Evolutionary conservation across 1,284 basidiomycete species (phyloP), one percentile per base, ranked within the genome.

Genomic region (Marasmius tenuissimus): DNA sequence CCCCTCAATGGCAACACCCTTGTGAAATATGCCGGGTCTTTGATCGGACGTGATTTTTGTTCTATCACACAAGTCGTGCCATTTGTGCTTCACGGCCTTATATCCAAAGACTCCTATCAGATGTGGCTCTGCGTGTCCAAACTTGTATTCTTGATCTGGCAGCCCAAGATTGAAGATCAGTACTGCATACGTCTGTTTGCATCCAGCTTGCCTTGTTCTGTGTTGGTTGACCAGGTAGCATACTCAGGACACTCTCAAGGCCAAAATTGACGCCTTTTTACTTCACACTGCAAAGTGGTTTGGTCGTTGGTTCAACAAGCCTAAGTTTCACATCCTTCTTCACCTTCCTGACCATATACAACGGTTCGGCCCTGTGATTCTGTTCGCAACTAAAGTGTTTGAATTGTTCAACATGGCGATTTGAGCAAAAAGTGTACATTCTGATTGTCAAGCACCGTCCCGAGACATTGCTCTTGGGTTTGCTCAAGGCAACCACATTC

Each of bases 391-490:
- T 0, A 78, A 83, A 57, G 69, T 61, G 0, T 83, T 81, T 62
- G 79, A 83, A 64, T 80, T 75, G 0, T 81, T 73, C 70, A 83
- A 83, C 68, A 71, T 73, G 1, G 70, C 82, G 6, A 79, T 82
- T 10, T 70, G 76, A 0, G 60, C 68, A 0, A 69, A 70, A 18
- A 81, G 80, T 64, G 66, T 82, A 2, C 73, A 79, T 45, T 75
- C 72, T 0, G 83, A 83, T 63, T 68, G 73, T 0, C 78, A 77
- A 14, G 76, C 81, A 1, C 79, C 78, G 0, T 78, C 75, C 0
- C 66, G 68, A 0, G 79, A 82, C 59, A 81, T 81, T 59, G 77
- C 74, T 0, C 20, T 56, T 1, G 69, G 68, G 2, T 76, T 80
- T 65, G 75, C 73, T 1, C 71, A 73, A 47, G 64, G 62, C 7